Conservation (phyloP, 2,329 filamentous ascomycete genomes). For the Neoscytalidium dimidiatum region DNA sequence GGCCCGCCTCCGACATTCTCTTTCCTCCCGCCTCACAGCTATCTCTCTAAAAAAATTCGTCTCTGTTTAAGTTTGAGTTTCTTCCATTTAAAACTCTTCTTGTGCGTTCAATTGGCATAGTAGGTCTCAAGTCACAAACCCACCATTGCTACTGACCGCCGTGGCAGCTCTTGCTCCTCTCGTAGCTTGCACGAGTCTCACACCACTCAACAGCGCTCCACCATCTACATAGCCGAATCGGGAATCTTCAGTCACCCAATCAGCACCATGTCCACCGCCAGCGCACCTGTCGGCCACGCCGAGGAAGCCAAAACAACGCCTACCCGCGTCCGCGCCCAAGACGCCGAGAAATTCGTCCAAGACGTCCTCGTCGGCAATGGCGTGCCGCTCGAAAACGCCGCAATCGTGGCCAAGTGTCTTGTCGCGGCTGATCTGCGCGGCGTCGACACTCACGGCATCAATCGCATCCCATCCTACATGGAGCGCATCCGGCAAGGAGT, state of each 20-base stretch:
- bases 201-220: background rate
- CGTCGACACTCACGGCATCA: slow-evolving; percentile 78
- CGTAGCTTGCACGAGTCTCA: background rate
- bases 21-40: background rate
- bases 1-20: background rate
- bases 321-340: slow-evolving; percentile 26
- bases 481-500: slow-evolving; percentile 70
- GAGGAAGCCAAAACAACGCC: slow-evolving; percentile 16
- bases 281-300: background rate
- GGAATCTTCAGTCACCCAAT: background rate
- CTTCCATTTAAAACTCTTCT: no score
- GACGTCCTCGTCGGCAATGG: slow-evolving; percentile 62
- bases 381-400: slow-evolving; percentile 60
- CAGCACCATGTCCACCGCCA: background rate
- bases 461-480: slow-evolving; percentile 77
- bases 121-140: no score
- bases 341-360: slow-evolving; percentile 50
- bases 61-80: background rate
- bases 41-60: background rate
- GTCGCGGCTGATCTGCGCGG: slow-evolving; percentile 75
- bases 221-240: background rate
- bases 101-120: no score
- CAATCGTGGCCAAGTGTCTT: slow-evolving; percentile 66
- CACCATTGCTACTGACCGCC: background rate
- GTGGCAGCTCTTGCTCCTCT: background rate